These are phyloP conservation scores for Lyophyllum semitale DNA, from an alignment of 768 basidiomycete genomes.

Conservation along the genomic window DNA sequence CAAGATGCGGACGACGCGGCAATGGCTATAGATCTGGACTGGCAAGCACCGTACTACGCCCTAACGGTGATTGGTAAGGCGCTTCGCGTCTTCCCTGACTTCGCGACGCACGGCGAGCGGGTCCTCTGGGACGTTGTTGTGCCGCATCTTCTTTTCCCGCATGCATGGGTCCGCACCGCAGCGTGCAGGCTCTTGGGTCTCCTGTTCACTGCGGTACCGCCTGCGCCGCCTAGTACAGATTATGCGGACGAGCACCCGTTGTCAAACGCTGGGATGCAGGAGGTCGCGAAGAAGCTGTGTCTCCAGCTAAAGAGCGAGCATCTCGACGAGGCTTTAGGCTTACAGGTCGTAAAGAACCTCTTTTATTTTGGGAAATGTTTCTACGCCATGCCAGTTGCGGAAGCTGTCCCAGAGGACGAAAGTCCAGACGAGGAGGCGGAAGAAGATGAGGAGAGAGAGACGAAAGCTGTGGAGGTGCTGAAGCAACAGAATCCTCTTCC, in stretches of 20 bases:
- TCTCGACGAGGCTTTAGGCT: constrained; percentile 66
- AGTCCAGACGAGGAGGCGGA: constrained; percentile 26
- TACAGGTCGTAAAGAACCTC: constrained; percentile 91
- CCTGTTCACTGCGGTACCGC: constrained; percentile 59
- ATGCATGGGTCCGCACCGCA: constrained; percentile 90
- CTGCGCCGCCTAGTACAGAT: constrained; percentile 34
- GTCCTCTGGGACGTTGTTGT: constrained; percentile 68
- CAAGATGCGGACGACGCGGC: constrained; percentile 41
- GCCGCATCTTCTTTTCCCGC: constrained; percentile 79
- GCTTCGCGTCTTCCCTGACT: constrained; percentile 55
- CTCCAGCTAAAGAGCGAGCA: constrained; percentile 82
- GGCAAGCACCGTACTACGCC: constrained; percentile 84
- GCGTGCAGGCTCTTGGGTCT: constrained; percentile 75
- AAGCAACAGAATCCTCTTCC: constrained; percentile 61
- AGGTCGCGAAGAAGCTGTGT: constrained; percentile 72
- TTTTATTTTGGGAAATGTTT: constrained; percentile 93
- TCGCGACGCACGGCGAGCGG: constrained; percentile 42
- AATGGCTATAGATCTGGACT: constrained; percentile 63
- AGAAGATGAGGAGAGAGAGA: constrained; percentile 32
- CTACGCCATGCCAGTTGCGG: constrained; percentile 37
- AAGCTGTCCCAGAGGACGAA: constrained; percentile 17
- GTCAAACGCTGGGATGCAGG: constrained; percentile 58
- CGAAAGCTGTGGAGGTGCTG: constrained; percentile 22
- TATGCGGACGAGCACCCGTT: constrained; percentile 44
- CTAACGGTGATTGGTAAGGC: constrained; percentile 68